These are phyloP conservation scores for Solioccasus polychromus DNA, from an alignment of 768 basidiomycete species.

Conservation along the genomic window DNA sequence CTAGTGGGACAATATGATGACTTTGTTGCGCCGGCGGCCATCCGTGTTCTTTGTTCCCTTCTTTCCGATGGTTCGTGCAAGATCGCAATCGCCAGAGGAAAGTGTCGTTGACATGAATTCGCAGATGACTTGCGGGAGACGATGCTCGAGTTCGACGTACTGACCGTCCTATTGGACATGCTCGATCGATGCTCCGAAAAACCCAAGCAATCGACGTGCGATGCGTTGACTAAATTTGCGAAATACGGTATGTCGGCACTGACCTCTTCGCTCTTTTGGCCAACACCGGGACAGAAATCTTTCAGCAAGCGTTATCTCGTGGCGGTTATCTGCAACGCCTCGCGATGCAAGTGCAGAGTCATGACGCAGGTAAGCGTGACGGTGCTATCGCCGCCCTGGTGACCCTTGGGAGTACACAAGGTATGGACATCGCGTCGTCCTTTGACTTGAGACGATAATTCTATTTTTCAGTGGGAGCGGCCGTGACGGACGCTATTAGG, in stretches of 20 bases:
- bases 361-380: constrained; percentile 7
- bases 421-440: background rate
- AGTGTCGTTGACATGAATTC: background rate
- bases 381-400: constrained; percentile 20
- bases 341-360: constrained; percentile 14
- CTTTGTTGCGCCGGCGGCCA: constrained; percentile 29
- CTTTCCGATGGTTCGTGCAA: constrained; percentile 19
- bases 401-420: constrained; percentile 10
- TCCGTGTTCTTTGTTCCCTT: constrained; percentile 22
- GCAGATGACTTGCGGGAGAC: constrained; percentile 19
- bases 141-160: constrained; percentile 16
- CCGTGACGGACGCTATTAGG: constrained; percentile 15
- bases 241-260: constrained; percentile 10
- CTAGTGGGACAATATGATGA: constrained; percentile 23
- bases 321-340: constrained; percentile 10
- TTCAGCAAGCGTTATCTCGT: constrained; percentile 1
- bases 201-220: constrained; percentile 13
- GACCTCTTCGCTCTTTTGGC: background rate
- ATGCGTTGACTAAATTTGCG: constrained; percentile 16
- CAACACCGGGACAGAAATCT: constrained; percentile 10
- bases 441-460: background rate
- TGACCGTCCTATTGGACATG: constrained; percentile 19
- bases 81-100: background rate
- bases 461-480: constrained; percentile 3
- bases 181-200: constrained; percentile 20